Evolutionary conservation across 495 filamentous ascomycete species (phyloP), one percentile per base, ranked within the genome.

Genomic region (Hypoxylon crocopeplum): DNA sequence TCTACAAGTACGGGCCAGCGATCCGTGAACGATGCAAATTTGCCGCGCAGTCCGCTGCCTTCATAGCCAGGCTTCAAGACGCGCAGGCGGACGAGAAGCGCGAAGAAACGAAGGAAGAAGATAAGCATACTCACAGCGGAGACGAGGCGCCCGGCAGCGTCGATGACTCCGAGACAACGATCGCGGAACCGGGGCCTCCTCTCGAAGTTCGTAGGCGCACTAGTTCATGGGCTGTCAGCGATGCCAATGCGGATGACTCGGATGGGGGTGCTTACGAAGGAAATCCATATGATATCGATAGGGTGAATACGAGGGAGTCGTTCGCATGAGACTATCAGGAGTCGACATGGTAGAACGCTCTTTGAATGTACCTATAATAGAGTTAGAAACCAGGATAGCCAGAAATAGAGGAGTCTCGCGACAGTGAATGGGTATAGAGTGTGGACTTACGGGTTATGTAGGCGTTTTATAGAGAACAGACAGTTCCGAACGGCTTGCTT

Each of bases 1-100:
- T 88, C 67, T 88, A 84, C 67, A 73, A 69, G 42, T 86, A 83
- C 48, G 85, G 85, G 4, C 24, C 37, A 3, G 37, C 40, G 7
- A 44, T 44, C 22, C 40, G 40, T 5, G 5, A 27, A 10, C 40
- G 40, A 11, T 44, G 40, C n/a, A 44, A 44, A n/a, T 44, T 27
- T n/a, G 40, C 40, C 4, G 40, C 40, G 1, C 40, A 44, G 40
- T 44, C 40, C 17, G 40, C 20, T 5, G 40, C 40, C 22, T 44
- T 44, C 21, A 44, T 44, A 12, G 2, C 13, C 21, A 44, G 27
- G n/a, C 8, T 44, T 4, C 40, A 44, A 16, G 40, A 25, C 2
- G 22, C 40, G 10, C 40, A 44, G 22, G n/a, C 20, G 3, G 22
- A 25, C 24, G 8, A 1, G 22, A n/a, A n/a, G 12, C 20, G 22